Base-by-base conservation (phyloP, 2,329 filamentous ascomycete genomes). In the Gaeumannomyces sp. region DNA sequence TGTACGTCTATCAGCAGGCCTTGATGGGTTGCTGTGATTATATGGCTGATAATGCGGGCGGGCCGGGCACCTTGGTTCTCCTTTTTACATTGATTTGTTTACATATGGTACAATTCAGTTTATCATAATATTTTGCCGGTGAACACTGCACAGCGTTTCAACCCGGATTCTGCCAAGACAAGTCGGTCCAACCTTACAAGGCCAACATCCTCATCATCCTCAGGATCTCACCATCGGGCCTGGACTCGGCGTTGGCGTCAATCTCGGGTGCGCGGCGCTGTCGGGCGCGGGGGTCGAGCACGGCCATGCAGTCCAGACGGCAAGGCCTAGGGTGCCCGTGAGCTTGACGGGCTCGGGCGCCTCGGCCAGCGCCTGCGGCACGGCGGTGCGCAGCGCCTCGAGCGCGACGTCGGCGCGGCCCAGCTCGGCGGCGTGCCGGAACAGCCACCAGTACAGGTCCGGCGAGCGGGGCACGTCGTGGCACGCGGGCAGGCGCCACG, bases 281-380 rank as follows among this genome's bases (percentile, higher is more conserved):
- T 7, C 45, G 45, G 22, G 85, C 82, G 7, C 71, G 69, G 0
- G 83, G 83, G 68, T 89, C 83, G 0, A 82, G 85, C 10, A 86
- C 71, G 3, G 74, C 67, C 45, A 90, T 76, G 71, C 87, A 89
- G 0, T 76, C 73, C 81, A 77, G n/a, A 89, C 69, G 2, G 81
- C 75, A 1, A 75, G 66, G 61, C 79, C 79, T 6, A 90, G 68
- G 1, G 72, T 66, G 1, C 77, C 80, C 11, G 76, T 67, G 0
- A 82, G 75, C 29, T 68, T 63, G 22, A 91, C 78, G 0, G 77
- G 75, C 1, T 82, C 35, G 16, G 27, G 81, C 0, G 78, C 67
- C 71, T 91, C 87, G 60, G 75, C 73, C 25, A 77, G 67, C 84
- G 91, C 88, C 71, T 88, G 85, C 2, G 80, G 78, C n/a, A 85